Evolutionary conservation across 371 early-diverging fungal genomes (phyloP).

Genomic region (Mucor piriformis): DNA sequence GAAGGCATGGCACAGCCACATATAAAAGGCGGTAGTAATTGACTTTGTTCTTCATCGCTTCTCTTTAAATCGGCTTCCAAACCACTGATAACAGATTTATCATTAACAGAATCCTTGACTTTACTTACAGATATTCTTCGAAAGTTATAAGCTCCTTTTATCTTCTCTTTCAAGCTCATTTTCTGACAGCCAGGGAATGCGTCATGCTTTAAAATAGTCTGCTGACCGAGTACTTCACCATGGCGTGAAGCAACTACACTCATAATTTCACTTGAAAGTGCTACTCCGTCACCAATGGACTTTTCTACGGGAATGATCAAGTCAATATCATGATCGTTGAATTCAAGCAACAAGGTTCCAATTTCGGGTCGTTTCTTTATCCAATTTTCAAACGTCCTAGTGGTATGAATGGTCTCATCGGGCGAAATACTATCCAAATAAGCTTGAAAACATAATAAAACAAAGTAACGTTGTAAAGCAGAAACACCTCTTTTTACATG

Average conservation of each 20-base stretch:
- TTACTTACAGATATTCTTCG: constrained; percentile 41
- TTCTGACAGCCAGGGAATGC: constrained; percentile 67
- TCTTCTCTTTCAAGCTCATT: constrained; percentile 55
- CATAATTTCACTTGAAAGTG: constrained; percentile 57
- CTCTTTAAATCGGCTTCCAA: constrained; percentile 20
- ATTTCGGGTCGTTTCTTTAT: constrained; percentile 55
- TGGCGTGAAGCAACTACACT: constrained; percentile 52
- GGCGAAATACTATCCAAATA: constrained; percentile 29
- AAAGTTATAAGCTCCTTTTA: constrained; percentile 64
- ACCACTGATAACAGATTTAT: constrained; percentile 39
- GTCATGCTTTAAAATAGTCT: constrained; percentile 63
- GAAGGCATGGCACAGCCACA: constrained; percentile 73
- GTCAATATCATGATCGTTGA: constrained; percentile 23
- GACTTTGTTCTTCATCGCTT: constrained; percentile 4
- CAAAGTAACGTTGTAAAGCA: constrained; percentile 56
- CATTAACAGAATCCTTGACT: constrained; percentile 27
- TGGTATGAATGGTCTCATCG: constrained; percentile 15
- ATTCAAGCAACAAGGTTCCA: constrained; percentile 44
- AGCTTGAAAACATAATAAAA: constrained; percentile 54
- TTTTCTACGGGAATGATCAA: constrained; percentile 55
- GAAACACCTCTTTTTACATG: constrained; percentile 29
- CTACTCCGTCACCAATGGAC: constrained; percentile 58
- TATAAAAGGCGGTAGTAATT: constrained; percentile 38
- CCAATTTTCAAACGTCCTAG: constrained; percentile 51
- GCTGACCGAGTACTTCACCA: constrained; percentile 57